These are phyloP conservation scores for Neopestalotiopsis sp. DNA, from an alignment of 2,329 filamentous ascomycete genomes.

Conservation along the genomic window DNA sequence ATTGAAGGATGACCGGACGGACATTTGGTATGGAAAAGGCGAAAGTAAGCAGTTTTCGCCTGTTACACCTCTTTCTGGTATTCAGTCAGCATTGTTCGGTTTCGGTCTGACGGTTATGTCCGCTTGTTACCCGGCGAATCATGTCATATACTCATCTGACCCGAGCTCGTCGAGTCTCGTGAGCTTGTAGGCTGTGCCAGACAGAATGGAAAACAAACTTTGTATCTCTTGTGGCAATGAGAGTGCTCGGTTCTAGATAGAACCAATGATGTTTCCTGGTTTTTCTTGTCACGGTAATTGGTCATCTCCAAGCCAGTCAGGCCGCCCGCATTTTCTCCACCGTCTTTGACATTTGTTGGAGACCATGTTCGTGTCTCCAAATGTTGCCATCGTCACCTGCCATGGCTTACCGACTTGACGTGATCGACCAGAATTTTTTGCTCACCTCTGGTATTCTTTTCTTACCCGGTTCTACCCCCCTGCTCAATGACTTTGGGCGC, in stretches of 20 bases:
- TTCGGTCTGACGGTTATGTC: background rate
- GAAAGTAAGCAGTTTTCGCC: background rate
- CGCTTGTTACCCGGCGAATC: background rate
- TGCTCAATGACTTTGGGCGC: background rate
- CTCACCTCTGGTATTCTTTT: background rate
- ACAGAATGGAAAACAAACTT: background rate
- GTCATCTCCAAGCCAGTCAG: background rate
- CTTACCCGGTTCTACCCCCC: background rate
- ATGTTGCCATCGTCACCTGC: background rate
- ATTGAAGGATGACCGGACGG: background rate
- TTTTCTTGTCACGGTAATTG: background rate
- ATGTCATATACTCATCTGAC: background rate
- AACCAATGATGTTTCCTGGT: background rate
- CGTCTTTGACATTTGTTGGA: background rate
- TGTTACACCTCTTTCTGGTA: background rate
- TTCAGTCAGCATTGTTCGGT: background rate
- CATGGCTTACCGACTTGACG: background rate
- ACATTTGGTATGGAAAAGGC: background rate
- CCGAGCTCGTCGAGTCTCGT: background rate
- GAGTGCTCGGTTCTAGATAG: background rate
- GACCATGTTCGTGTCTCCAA: background rate
- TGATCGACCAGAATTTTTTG: background rate
- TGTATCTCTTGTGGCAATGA: background rate
- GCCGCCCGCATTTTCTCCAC: background rate
- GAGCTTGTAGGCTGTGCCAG: background rate